Evolutionary conservation across 1,139 yeast species (phyloP), one percentile per base, ranked within the genome.

Genomic region (Zhuliangozyma parablackwelliae): DNA sequence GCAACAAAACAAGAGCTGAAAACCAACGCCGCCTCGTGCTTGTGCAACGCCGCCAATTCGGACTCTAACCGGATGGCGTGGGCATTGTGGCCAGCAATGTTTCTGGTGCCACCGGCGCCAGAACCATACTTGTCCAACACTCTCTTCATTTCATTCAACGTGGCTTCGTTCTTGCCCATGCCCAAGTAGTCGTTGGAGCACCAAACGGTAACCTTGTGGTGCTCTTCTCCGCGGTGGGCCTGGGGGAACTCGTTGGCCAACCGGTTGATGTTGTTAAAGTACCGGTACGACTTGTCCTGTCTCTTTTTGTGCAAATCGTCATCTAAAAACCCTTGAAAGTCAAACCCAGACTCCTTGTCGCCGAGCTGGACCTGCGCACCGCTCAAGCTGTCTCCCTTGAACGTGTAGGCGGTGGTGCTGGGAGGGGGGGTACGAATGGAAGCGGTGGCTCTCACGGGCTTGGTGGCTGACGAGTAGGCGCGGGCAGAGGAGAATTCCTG

Each of bases 21-120:
- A 10, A 89, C 97, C 51, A 92, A 73, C 0, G 97, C 96, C 29
- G 94, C 96, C 51, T 88, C 97, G 59, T 90, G 95, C 61, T 86
- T 85, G 68, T 92, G 98, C 54, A 92, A 75, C 31, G 88, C 81
- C 11, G 98, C 97, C 37, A 89, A 59, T 51, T 88, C 90, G 13
- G 84, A 71, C 63, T 92, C 99, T 56, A 92, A 76, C 49, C 73
- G 75, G 56, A 92, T 79, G 21, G 97, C 95, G 54, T 86, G 94
- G 43, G 69, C 64, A 65, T 92, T 94, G 63, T 94, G 98, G 41
- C 99, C 99, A 2, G 99, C 98, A 58, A 92, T 92, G 66, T 92
- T 92, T 58, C 99, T 79, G 37, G 99, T 92, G 50, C 99, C 99
- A 54, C 99, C 99, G 11, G 98, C 96, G 52, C 99, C 99, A 10